Evolutionary conservation across 2,329 filamentous ascomycete genomes (phyloP).

Genomic region (Beauveria medogensis): DNA sequence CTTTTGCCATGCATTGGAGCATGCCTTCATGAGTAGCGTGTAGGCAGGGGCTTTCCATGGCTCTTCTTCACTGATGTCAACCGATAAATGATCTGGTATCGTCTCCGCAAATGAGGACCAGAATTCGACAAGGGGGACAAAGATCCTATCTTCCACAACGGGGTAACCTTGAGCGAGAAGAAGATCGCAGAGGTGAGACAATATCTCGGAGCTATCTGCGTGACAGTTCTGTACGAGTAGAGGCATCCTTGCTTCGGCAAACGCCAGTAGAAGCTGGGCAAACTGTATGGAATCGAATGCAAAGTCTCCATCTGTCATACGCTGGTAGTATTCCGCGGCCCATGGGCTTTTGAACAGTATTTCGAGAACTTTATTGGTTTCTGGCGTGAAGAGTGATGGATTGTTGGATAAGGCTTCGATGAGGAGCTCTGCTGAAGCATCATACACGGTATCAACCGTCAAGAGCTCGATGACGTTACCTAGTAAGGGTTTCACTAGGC

Average conservation of each 20-base stretch:
- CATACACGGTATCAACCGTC: constrained; percentile 48
- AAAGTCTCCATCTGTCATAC: constrained; percentile 50
- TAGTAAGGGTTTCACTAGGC: constrained; percentile 52
- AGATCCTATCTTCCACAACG: constrained; percentile 66
- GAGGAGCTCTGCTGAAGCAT: constrained; percentile 54
- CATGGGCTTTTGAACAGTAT: constrained; percentile 53
- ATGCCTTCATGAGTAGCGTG: constrained; percentile 46
- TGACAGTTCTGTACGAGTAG: constrained; percentile 47
- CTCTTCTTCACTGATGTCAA: not conserved
- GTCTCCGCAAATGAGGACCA: constrained; percentile 72
- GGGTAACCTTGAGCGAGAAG: constrained; percentile 58
- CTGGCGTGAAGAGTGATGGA: constrained; percentile 50
- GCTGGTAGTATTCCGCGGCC: constrained; percentile 47
- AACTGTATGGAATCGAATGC: constrained; percentile 59
- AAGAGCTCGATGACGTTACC: constrained; percentile 54
- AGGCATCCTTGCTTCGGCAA: constrained; percentile 57
- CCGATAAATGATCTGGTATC: constrained; percentile 40
- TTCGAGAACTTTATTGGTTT: constrained; percentile 50
- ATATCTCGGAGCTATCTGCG: constrained; percentile 42
- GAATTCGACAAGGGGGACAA: constrained; percentile 68
- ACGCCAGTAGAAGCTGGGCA: constrained; percentile 58
- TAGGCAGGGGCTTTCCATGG: not conserved
- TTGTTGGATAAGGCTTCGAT: constrained; percentile 58
- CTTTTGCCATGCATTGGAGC: constrained; percentile 61
- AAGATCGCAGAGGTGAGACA: constrained; percentile 55